Conservation (phyloP, 2,329 filamentous ascomycete species). For the Nemania serpens region DNA sequence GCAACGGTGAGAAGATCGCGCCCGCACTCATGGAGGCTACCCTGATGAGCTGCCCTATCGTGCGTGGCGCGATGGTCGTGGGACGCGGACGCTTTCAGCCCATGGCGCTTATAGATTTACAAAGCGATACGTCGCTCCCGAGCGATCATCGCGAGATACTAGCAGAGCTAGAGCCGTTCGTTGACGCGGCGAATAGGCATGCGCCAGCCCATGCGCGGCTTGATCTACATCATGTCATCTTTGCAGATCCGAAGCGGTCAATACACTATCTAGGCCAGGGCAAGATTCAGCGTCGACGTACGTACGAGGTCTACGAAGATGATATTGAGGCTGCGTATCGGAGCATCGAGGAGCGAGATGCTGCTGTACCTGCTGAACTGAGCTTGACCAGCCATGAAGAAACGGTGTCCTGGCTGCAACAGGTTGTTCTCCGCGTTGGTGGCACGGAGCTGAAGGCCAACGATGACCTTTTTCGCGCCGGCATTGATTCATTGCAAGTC, state of each 20-base stretch:
- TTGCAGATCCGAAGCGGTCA: background rate
- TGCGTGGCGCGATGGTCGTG: constrained; percentile 7
- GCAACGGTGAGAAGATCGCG: constrained; percentile 11
- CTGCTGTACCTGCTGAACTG: background rate
- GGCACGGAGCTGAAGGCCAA: background rate
- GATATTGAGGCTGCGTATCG: constrained; percentile 1
- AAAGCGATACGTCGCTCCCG: background rate
- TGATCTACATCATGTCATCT: background rate
- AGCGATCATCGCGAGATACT: background rate
- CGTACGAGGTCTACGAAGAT: constrained; percentile 1
- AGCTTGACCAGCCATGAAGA: background rate
- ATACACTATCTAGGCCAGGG: constrained; percentile 9
- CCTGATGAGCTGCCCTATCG: background rate
- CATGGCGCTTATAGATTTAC: background rate
- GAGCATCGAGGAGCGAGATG: background rate
- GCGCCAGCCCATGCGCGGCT: constrained; percentile 1
- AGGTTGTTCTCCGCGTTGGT: background rate
- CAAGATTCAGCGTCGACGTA: constrained; percentile 5
- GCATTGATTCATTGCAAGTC: constrained; percentile 10
- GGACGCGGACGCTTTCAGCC: constrained; percentile 5
- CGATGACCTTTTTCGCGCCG: constrained; percentile 10
- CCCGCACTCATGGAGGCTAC: constrained; percentile 3
- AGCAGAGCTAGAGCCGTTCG: background rate
- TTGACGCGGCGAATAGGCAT: constrained; percentile 1
- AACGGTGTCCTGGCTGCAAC: background rate